These are phyloP conservation scores for Magnusiomyces tetraspermus DNA, from an alignment of 1,139 yeast species.

Conservation along the genomic window DNA sequence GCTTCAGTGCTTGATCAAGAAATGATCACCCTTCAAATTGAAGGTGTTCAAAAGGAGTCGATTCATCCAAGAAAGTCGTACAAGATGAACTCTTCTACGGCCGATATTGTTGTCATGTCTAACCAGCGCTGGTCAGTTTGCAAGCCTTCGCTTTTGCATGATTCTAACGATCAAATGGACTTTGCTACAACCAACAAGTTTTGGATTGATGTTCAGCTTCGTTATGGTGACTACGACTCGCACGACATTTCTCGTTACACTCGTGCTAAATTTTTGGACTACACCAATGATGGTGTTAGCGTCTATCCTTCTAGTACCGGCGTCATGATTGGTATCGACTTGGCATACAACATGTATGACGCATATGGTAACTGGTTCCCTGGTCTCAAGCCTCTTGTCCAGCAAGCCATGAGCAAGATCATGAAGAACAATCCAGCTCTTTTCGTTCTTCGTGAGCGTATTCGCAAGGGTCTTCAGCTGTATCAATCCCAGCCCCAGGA, in stretches of 20 bases:
- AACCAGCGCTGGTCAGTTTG: conserved; percentile 79
- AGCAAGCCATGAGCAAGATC: conserved; percentile 85
- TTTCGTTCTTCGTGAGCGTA: conserved; percentile 83
- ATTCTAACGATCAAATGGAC: conserved; percentile 32
- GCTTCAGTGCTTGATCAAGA: conserved; percentile 90
- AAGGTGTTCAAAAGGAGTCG: conserved; percentile 78
- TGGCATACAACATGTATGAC: conserved; percentile 93
- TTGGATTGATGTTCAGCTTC: conserved; percentile 91
- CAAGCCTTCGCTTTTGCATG: conserved; percentile 65
- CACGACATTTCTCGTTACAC: conserved; percentile 94
- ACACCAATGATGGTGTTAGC: conserved; percentile 78
- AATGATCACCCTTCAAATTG: conserved; percentile 73
- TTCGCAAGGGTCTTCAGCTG: conserved; percentile 85
- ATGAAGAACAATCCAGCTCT: conserved; percentile 95
- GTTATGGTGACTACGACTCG: conserved; percentile 96
- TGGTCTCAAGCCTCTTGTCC: conserved; percentile 81
- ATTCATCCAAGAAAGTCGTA: conserved; percentile 96
- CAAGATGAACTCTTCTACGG: conserved; percentile 92
- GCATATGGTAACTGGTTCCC: conserved; percentile 98
- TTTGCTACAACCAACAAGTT: conserved; percentile 54
- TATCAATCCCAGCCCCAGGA: conserved; percentile 93
- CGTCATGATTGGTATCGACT: conserved; percentile 77
- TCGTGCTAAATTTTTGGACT: conserved; percentile 84
- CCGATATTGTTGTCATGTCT: conserved; percentile 75
- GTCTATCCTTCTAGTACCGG: conserved; percentile 94